These are phyloP conservation scores for Moelleriella libera DNA, from an alignment of 2,329 filamentous ascomycete genomes.

Conservation along the genomic window DNA sequence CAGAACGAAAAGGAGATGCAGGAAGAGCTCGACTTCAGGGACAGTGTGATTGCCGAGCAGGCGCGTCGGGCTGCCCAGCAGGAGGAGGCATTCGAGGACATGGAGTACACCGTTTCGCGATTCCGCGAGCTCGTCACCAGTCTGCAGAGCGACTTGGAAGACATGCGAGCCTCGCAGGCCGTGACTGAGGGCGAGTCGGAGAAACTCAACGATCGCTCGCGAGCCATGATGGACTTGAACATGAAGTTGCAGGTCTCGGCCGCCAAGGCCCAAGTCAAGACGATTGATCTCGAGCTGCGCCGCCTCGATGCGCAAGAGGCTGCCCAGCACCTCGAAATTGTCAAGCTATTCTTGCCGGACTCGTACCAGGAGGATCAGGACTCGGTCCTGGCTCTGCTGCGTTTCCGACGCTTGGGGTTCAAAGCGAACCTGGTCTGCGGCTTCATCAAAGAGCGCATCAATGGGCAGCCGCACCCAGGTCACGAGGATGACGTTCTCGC, in stretches of 20 bases:
- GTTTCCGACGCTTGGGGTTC: constrained; percentile 78
- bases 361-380: constrained; percentile 68
- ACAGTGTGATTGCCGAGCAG: constrained; percentile 73
- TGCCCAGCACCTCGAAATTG: constrained; percentile 73
- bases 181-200: constrained; percentile 88
- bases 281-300: constrained; percentile 79
- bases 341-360: constrained; percentile 80
- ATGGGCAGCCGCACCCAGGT: constrained; percentile 49
- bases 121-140: constrained; percentile 83
- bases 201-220: constrained; percentile 74
- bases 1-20: constrained; percentile 91
- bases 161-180: constrained; percentile 82
- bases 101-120: constrained; percentile 77
- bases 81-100: constrained; percentile 67
- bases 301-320: constrained; percentile 83
- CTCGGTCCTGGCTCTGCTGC: constrained; percentile 74
- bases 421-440: constrained; percentile 69
- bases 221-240: constrained; percentile 94
- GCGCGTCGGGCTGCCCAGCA: constrained; percentile 58
- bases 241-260: constrained; percentile 84
- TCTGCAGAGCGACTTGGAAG: constrained; percentile 74
- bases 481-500: constrained; percentile 68
- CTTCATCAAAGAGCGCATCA: constrained; percentile 67
- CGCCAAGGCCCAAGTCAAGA: constrained; percentile 83
- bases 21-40: constrained; percentile 81